Percentiles rank a stretch among this genome's conserved stretches.
These are phyloP conservation scores for Seiridium unicorne DNA, from an alignment of 2,329 filamentous ascomycete species.

Conservation along the genomic window DNA sequence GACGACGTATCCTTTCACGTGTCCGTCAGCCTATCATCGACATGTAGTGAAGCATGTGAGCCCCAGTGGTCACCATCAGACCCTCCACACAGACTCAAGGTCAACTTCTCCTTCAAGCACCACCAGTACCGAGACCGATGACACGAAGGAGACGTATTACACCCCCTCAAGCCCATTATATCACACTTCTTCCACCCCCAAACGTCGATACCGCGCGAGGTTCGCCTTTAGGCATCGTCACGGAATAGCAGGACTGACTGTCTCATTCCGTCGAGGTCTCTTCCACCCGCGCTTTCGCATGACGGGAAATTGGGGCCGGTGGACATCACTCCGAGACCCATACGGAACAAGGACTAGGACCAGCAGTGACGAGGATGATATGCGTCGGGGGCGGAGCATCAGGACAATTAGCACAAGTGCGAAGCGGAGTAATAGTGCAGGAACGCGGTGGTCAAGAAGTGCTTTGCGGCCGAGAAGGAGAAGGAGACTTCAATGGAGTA, in stretches of 20 bases:
- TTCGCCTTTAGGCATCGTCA: background rate
- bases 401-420: background rate
- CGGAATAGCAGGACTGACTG: background rate
- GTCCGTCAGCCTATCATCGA: no score
- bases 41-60: no score
- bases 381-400: background rate
- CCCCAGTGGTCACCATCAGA: no score
- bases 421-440: background rate
- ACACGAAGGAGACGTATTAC: background rate
- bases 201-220: no score
- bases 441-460: background rate
- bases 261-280: background rate
- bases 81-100: no score
- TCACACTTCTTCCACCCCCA: background rate
- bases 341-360: background rate
- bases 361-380: background rate
- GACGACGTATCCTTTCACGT: no score
- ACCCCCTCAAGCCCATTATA: background rate
- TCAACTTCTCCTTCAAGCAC: background rate
- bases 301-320: background rate
- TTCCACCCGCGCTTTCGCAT: background rate
- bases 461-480: no score
- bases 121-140: background rate
- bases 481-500: no score
- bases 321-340: background rate